Conservation (phyloP, 352 stramenopile genomes). For the Phytopythium ostracodes region DNA sequence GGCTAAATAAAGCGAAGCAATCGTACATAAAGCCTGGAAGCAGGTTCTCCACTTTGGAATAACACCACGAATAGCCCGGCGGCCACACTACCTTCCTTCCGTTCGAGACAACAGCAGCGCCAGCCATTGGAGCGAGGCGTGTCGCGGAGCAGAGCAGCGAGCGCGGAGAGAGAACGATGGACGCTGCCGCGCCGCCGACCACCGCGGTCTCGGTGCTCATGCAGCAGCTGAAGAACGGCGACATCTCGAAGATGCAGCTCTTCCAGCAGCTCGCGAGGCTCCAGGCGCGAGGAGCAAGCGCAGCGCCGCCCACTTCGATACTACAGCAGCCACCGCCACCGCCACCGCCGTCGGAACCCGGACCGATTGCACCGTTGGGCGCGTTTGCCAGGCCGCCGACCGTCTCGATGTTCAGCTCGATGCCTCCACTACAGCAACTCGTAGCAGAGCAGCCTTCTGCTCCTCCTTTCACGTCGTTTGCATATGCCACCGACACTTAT, state of each 20-base stretch:
- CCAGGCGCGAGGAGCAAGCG: constrained; percentile 16
- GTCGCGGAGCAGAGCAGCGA: background rate
- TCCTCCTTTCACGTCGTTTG: background rate
- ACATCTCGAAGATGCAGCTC: constrained; percentile 84
- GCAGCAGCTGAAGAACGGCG: constrained; percentile 79
- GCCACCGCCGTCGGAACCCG: background rate
- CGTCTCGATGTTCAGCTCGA: background rate
- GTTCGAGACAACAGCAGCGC: background rate
- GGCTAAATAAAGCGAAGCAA: background rate
- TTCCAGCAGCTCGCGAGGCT: constrained; percentile 82
- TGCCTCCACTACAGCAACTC: background rate
- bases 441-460: background rate
- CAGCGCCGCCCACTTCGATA: background rate
- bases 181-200: constrained; percentile 23
- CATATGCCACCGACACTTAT: background rate
- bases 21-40: background rate
- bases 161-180: constrained; percentile 24
- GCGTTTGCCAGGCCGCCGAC: background rate
- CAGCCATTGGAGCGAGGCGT: background rate
- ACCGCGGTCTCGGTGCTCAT: constrained; percentile 65
- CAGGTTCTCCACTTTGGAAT: background rate
- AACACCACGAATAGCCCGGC: background rate
- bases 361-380: background rate
- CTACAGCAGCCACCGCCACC: background rate
- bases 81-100: background rate